These are phyloP conservation scores for Rhizoctonia solani DNA, from an alignment of 1,284 basidiomycete genomes.

Conservation along the genomic window DNA sequence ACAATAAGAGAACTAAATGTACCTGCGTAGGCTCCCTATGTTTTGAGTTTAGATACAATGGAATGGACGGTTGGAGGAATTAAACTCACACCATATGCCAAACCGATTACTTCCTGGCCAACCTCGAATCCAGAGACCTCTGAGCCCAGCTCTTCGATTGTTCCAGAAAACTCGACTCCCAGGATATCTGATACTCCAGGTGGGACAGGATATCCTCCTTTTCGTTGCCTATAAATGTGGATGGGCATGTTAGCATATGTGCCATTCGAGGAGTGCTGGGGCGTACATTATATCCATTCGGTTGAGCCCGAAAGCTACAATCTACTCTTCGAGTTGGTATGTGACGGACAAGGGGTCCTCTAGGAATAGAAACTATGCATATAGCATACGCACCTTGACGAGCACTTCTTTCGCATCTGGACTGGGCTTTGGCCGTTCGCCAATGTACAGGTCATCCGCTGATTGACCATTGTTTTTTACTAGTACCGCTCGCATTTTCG, in stretches of 20 bases:
- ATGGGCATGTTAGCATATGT: no score
- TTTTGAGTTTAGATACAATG: background rate
- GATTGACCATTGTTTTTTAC: constrained; percentile 82
- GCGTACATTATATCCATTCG: constrained; percentile 80
- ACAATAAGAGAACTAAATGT: constrained; percentile 48
- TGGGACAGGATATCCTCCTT: constrained; percentile 79
- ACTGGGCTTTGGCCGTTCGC: constrained; percentile 59
- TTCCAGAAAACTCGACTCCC: constrained; percentile 91
- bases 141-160: constrained; percentile 62
- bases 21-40: constrained; percentile 59
- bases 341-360: background rate
- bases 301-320: constrained; percentile 72
- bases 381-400: constrained; percentile 61
- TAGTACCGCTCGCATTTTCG: constrained; percentile 87
- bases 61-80: no score
- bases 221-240: constrained; percentile 42
- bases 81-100: constrained; percentile 64
- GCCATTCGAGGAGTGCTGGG: no score
- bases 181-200: constrained; percentile 77
- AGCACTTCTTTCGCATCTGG: constrained; percentile 66
- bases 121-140: constrained; percentile 62
- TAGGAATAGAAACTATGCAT: background rate
- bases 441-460: constrained; percentile 78
- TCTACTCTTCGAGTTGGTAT: background rate
- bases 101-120: constrained; percentile 87